Evolutionary conservation across 352 stramenopile genomes (phyloP).

Genomic region (Phytophthora europaea): DNA sequence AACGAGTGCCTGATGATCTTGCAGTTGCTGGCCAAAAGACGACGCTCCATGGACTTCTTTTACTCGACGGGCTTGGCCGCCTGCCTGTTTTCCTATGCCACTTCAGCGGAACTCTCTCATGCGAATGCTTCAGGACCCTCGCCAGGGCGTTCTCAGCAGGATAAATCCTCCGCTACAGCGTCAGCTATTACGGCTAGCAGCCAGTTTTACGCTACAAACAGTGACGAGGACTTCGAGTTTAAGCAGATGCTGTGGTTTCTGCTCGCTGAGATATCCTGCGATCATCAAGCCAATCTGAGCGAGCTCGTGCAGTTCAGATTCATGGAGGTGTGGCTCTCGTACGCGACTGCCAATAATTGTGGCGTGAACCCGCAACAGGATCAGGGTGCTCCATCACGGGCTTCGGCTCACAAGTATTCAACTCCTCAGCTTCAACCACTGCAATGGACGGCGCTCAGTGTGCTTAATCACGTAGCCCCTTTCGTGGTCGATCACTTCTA

Average conservation of each 20-base stretch:
- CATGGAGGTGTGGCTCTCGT: slow-evolving; percentile 67
- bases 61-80: slow-evolving; percentile 64
- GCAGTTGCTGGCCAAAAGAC: slow-evolving; percentile 61
- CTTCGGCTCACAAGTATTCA: slow-evolving; percentile 53
- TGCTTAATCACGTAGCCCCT: slow-evolving; percentile 60
- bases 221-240: slow-evolving; percentile 85
- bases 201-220: slow-evolving; percentile 73
- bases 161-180: slow-evolving; percentile 26
- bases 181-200: slow-evolving; percentile 62
- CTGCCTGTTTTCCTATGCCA: slow-evolving; percentile 76
- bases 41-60: slow-evolving; percentile 62
- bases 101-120: slow-evolving; percentile 50
- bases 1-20: slow-evolving; percentile 84
- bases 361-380: slow-evolving; percentile 12
- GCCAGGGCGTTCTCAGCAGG: neutral
- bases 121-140: slow-evolving; percentile 11
- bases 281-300: slow-evolving; percentile 60
- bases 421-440: slow-evolving; percentile 58
- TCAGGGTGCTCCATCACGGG: neutral
- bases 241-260: slow-evolving; percentile 84
- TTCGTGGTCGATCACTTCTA: slow-evolving; percentile 70
- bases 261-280: slow-evolving; percentile 60
- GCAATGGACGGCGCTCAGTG: slow-evolving; percentile 64
- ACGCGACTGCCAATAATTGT: slow-evolving; percentile 41
- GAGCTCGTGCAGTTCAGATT: slow-evolving; percentile 81